phyloP scores from a whole-genome alignment of 2,329 filamentous ascomycete genomes.

The Pestalotiopsis sp. region DNA sequence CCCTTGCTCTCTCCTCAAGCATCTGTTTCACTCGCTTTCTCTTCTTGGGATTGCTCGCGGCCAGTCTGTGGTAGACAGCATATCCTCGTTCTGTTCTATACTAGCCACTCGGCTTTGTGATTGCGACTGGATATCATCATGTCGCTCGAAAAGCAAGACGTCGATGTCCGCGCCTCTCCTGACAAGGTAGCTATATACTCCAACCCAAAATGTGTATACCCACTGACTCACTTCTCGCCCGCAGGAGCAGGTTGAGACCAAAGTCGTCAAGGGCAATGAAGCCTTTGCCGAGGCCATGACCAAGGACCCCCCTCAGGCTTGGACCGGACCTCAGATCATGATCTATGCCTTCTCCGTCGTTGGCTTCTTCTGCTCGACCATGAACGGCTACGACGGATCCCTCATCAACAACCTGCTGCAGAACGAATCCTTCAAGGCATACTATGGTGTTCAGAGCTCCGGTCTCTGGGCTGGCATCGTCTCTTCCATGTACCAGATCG shows the following conservation, averaged over 20 bases:
- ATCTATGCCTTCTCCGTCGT: constrained; percentile 48
- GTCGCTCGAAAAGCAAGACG: constrained; percentile 7
- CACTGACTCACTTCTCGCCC: not conserved
- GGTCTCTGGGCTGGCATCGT: constrained; percentile 53
- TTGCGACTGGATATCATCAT: not conserved
- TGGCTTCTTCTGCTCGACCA: constrained; percentile 52
- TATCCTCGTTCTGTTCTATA: not conserved
- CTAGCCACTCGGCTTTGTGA: not conserved
- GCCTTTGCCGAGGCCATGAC: constrained; percentile 58
- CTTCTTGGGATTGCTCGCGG: constrained; percentile 1
- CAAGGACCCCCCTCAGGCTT: constrained; percentile 51
- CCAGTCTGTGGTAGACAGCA: not conserved
- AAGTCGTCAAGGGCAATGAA: constrained; percentile 52
- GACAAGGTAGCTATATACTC: constrained; percentile 7
- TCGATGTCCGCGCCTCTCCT: constrained; percentile 3
- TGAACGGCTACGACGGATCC: constrained; percentile 56
- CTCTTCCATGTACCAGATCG: constrained; percentile 55
- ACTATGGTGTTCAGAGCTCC: constrained; percentile 42
- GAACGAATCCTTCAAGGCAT: constrained; percentile 41
- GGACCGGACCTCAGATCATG: constrained; percentile 39
- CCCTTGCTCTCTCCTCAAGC: not conserved
- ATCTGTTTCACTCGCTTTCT: not conserved
- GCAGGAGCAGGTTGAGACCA: constrained; percentile 33
- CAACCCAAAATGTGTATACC: not conserved
- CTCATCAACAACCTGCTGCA: constrained; percentile 51